Base-by-base conservation (phyloP, 2,329 filamentous ascomycete species). In the Ceratocystis cubensis region DNA sequence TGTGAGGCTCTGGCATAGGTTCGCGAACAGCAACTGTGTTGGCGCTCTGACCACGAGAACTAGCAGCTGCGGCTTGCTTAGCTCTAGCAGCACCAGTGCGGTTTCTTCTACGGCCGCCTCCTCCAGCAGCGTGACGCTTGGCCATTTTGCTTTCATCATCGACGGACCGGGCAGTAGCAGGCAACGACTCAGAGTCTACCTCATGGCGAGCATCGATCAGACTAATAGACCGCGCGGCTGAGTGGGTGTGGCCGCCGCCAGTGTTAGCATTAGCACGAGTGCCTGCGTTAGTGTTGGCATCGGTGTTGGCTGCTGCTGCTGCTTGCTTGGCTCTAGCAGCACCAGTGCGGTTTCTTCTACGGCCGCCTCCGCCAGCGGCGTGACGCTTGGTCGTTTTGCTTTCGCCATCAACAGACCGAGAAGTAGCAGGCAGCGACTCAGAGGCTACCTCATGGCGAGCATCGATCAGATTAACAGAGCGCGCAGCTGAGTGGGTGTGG, bases 21-120 rank as follows among this genome's bases (percentile, higher is more conserved):
- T 20, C 48, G 8, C 48, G 48, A 28, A 20, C 13, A 13, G 48
- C 5, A 5, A 53, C 37, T 13, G 37, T 41, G 17, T 65, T 65
- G 37, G 59, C 61, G 25, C 53, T 61, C 41, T 44, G 64, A 25
- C 20, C n/a, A 17, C 33, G 6, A 25, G 28, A 28, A 17, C 44
- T 61, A 8, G 59, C 25, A 22, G 59, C 59, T 7, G 41, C 30
- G 5, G 59, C 22, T 20, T 33, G n/a, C 30, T 61, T 48, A 1
- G 41, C 64, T 8, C 61, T 66, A 17, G 44, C 28, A 50, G 65
- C 50, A 15, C 25, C 50, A 3, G 22, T 30, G 50, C 25, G 63
- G 25, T 46, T 45, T 33, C 64, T 67, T 59, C 62, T 66, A 61
- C 61, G 61, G 48, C 45, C 45, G 10, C 57, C 53, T 41, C 44